Percentiles rank a stretch among this genome's conserved stretches.
phyloP scores from a whole-genome alignment of 2,329 filamentous ascomycete genomes.

The Blumeria graminis region DNA sequence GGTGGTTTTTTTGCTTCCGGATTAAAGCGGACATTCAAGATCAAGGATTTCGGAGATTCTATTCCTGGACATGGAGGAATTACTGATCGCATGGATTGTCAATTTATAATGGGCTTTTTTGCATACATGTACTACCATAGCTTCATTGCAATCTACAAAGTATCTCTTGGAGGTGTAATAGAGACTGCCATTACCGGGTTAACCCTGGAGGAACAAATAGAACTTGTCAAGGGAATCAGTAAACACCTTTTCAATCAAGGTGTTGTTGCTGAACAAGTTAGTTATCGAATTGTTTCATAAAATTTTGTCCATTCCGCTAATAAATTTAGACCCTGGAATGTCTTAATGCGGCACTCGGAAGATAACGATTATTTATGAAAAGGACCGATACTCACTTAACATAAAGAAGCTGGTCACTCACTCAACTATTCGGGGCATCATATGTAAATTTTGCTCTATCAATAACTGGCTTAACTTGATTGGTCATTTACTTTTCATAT shows the following conservation, averaged over 20 bases:
- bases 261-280: constrained; percentile 15
- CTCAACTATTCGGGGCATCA: too few species aligned
- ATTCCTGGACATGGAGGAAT: constrained; percentile 96
- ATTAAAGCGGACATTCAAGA: constrained; percentile 95
- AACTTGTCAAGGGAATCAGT: constrained; percentile 41
- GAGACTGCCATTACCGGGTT: constrained; percentile 83
- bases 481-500: too few species aligned
- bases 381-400: too few species aligned
- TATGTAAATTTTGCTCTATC: too few species aligned
- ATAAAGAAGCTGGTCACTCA: too few species aligned
- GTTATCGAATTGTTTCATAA: constrained; percentile 1
- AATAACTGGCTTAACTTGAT: too few species aligned
- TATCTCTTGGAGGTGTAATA: constrained; percentile 64
- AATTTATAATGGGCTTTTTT: constrained; percentile 99
- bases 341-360: constrained; percentile 9
- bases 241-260: constrained; percentile 42
- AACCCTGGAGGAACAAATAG: constrained; percentile 67
- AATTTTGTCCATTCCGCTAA: constrained; percentile 1
- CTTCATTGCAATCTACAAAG: constrained; percentile 78
- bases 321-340: constrained; percentile 11
- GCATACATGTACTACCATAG: constrained; percentile 97
- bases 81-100: constrained; percentile 97
- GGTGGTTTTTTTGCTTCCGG: constrained; percentile 96
- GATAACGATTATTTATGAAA: constrained; percentile 6
- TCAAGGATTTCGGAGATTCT: constrained; percentile 97